phyloP scores from a whole-genome alignment of 1,284 basidiomycete species.

The Apiotrichum porosum region DNA sequence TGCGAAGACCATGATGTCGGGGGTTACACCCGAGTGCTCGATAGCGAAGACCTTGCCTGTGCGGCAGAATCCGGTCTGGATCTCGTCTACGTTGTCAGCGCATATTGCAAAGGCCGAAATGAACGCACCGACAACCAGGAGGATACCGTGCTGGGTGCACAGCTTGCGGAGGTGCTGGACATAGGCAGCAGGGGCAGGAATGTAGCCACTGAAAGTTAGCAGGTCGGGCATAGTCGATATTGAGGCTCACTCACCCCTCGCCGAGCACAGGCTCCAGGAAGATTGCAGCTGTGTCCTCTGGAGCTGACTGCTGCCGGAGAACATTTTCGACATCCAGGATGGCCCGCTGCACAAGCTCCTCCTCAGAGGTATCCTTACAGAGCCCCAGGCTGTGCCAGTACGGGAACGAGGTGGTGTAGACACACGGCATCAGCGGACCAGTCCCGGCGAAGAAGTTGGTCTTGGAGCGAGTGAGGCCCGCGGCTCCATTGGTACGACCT shows the following conservation, averaged over 20 bases:
- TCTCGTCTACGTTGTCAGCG: no score
- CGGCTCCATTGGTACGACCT: conserved; percentile 68
- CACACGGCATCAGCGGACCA: conserved; percentile 54
- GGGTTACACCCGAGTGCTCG: conserved; percentile 63
- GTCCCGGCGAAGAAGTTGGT: conserved; percentile 66
- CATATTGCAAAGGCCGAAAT: no score
- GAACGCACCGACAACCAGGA: conserved; percentile 67
- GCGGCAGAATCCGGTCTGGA: conserved; percentile 84
- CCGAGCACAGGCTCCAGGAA: conserved; percentile 88
- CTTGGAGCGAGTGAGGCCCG: conserved; percentile 84
- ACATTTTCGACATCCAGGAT: conserved; percentile 79
- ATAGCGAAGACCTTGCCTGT: conserved; percentile 81
- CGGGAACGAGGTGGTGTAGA: conserved; percentile 76
- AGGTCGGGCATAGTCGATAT: no score
- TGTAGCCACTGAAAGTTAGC: no score
- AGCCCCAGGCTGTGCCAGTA: conserved; percentile 86
- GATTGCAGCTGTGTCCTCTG: conserved; percentile 84
- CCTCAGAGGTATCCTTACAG: conserved; percentile 58
- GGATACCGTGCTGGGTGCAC: conserved; percentile 79
- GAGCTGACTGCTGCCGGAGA: conserved; percentile 75
- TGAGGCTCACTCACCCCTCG: no score
- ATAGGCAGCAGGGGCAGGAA: conserved; percentile 77
- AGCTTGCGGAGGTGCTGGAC: conserved; percentile 72
- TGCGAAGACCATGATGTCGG: conserved; percentile 84
- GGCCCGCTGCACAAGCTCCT: conserved; percentile 63